Conservation (phyloP, 441 rosid genomes). For the Pelargonium exstipulatum region DNA sequence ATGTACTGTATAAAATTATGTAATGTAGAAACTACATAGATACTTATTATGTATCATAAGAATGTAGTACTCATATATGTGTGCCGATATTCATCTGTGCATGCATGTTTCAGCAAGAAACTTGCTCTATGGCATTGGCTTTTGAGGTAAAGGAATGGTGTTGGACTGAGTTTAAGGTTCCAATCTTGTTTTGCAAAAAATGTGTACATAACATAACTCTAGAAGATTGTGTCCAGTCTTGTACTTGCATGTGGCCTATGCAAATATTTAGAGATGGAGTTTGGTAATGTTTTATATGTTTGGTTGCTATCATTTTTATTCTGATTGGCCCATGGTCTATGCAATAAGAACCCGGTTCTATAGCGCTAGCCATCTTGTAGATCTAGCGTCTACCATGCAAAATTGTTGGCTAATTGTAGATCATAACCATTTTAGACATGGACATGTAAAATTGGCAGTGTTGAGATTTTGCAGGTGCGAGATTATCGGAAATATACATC, state of each 20-base stretch:
- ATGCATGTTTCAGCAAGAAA: not conserved
- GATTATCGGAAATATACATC: conserved; percentile 61
- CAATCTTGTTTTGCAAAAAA: not conserved
- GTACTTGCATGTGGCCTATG: not conserved
- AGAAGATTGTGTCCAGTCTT: not conserved
- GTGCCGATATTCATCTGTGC: not conserved
- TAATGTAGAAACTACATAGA: no score
- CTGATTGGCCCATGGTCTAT: no score
- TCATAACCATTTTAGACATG: not conserved
- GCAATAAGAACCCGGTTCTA: not conserved
- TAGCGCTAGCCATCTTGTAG: not conserved
- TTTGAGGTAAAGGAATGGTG: not conserved
- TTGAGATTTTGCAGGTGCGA: conserved; percentile 54
- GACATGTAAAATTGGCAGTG: not conserved
- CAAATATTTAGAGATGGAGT: no score
- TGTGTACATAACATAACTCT: not conserved
- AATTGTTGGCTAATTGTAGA: no score
- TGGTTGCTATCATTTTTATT: no score
- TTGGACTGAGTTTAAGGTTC: not conserved
- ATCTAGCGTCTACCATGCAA: no score
- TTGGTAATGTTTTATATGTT: no score
- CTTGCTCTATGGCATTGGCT: not conserved
- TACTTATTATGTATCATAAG: no score
- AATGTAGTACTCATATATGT: no score
- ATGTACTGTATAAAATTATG: no score